Evolutionary conservation across 495 filamentous ascomycete genomes (phyloP), one percentile per base, ranked within the genome.

Genomic region (Penicillium cinerascens): DNA sequence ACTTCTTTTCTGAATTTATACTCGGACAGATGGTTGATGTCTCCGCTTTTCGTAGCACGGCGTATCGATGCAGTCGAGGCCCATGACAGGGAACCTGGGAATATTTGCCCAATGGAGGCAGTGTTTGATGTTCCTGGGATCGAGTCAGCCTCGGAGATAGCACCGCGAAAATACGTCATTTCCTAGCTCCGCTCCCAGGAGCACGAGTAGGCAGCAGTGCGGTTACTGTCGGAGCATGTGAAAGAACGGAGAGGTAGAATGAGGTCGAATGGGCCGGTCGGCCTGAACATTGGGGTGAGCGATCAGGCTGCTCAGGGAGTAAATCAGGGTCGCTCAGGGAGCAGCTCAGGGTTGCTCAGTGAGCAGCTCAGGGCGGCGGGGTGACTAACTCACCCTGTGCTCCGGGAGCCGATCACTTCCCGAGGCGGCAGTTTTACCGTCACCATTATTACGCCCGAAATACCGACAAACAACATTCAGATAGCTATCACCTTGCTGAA

Each of bases 221-320:
- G 39, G 20, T 48, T 54, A 54, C 42, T 15, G 13, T 48, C 44
- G 44, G 40, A 54, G 29, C 10, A 42, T 11, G 0, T 47, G 15
- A 42, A 41, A 18, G 25, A 42, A 23, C 10, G 16, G 25, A 38
- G 44, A 48, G 27, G 44, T 17, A 48, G 15, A 44, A 54, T 29
- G 44, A 48, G 27, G 44, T 17, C 43, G 15, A 44, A 54, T 29
- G 33, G 44, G 18, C 26, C 33, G 39, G 17, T 48, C 17, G 17
- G 51, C 20, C 43, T 54, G 39, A 54, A 37, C 44, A 37, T 48
- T 48, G 26, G 44, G 44, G 51, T 48, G 51, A 53, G 33, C 43
- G 37, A 53, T 37, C 51, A 53, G 51, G 37, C 26, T 48, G 47
- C 47, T 50, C 25, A 42, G 36, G 15, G 17, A 49, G 47, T 13